phyloP scores from a whole-genome alignment of 306 rosid species.

The Quercus mongolica region DNA sequence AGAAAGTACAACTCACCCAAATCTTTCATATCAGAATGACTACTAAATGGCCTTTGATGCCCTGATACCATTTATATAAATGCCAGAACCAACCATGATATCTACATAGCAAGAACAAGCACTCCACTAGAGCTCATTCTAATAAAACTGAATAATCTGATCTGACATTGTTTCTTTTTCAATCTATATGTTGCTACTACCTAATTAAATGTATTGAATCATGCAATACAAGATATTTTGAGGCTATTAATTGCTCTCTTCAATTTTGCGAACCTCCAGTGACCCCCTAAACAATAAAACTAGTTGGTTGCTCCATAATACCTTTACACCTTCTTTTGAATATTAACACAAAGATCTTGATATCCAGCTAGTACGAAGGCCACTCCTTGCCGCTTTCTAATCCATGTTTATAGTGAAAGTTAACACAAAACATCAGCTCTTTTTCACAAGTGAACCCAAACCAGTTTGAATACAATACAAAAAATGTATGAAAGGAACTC shows the following conservation, averaged over 20 bases:
- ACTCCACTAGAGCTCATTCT: background rate
- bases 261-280: background rate
- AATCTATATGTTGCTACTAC: background rate
- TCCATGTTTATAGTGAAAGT: background rate
- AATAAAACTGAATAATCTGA: background rate
- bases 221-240: background rate
- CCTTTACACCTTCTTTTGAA: background rate
- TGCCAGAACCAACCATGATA: background rate
- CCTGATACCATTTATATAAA: background rate
- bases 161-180: background rate
- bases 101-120: no score
- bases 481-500: no score
- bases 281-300: background rate
- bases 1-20: background rate
- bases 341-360: background rate
- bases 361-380: background rate
- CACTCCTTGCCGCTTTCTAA: background rate
- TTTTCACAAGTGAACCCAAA: background rate
- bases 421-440: slow-evolving; percentile 7
- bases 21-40: background rate
- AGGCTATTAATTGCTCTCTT: background rate
- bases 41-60: background rate
- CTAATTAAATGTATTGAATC: background rate
- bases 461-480: no score
- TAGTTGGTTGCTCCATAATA: background rate